These are phyloP conservation scores for Xylariaceae sp. DNA, from an alignment of 2,329 filamentous ascomycete genomes.

Conservation along the genomic window DNA sequence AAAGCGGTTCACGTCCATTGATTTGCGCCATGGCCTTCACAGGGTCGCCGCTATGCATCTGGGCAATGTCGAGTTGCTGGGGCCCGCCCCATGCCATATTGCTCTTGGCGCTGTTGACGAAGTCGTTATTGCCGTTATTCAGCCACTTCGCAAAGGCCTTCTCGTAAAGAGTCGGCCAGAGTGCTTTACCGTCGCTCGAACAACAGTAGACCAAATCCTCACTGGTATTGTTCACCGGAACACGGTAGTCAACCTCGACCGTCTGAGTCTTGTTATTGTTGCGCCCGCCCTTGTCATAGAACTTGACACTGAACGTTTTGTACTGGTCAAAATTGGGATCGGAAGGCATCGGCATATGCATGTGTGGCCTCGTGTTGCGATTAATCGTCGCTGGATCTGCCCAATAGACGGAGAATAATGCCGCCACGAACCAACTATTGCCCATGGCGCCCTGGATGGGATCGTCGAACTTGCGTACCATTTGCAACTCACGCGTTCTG, in stretches of 20 bases:
- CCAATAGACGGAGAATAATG: conserved; percentile 43
- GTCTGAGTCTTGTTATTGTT: conserved; percentile 37
- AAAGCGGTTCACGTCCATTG: conserved; percentile 36
- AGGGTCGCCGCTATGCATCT: conserved; percentile 38
- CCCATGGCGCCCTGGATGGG: conserved; percentile 39
- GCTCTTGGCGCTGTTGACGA: not conserved
- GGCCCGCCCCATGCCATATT: conserved; percentile 11
- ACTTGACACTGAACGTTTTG: conserved; percentile 31
- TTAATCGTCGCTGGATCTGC: conserved; percentile 39
- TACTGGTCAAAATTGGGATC: conserved; percentile 1
- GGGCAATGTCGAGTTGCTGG: conserved; percentile 39
- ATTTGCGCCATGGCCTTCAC: conserved; percentile 43
- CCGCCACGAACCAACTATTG: conserved; percentile 42
- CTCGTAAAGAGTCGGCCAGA: conserved; percentile 44
- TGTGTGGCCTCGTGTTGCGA: conserved; percentile 22
- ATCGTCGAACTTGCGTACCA: conserved; percentile 36
- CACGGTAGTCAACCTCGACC: conserved; percentile 40
- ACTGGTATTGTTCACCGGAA: conserved; percentile 41
- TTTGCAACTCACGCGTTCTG: conserved; percentile 14
- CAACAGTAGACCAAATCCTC: conserved; percentile 40
- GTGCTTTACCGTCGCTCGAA: conserved; percentile 37
- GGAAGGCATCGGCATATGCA: conserved; percentile 17
- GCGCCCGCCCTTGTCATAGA: conserved; percentile 42
- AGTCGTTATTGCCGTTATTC: conserved; percentile 20
- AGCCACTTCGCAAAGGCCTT: conserved; percentile 46